Conservation (phyloP, 371 early-diverging fungal genomes). For the Mortierella sp. region DNA sequence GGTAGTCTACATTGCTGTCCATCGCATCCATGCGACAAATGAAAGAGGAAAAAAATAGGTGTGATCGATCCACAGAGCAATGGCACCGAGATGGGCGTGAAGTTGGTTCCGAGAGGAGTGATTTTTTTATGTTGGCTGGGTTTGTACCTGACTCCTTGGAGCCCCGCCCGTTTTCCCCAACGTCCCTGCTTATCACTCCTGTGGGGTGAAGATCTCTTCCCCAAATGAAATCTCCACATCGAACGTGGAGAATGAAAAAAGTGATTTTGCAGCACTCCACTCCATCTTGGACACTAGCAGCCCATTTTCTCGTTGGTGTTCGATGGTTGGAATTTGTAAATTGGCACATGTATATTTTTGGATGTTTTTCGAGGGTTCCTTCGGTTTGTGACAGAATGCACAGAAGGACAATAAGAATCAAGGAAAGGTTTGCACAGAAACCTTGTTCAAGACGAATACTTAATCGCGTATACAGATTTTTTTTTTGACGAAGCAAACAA, state of each 20-base stretch:
- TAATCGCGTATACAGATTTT: not conserved
- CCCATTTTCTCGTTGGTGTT: not conserved
- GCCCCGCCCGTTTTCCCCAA: not conserved
- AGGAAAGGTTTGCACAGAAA: not conserved
- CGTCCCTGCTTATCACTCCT: not conserved
- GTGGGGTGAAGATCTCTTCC: not conserved
- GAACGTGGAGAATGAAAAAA: not conserved
- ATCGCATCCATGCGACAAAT: not conserved
- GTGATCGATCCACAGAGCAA: not conserved
- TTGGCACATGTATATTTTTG: not conserved
- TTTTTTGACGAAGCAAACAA: not conserved
- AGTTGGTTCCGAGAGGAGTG: not conserved
- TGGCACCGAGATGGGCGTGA: not conserved
- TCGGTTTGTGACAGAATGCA: not conserved
- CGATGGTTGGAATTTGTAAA: not conserved
- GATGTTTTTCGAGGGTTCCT: not conserved
- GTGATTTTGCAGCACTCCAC: not conserved
- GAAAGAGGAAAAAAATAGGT: not conserved
- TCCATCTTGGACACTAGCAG: not conserved
- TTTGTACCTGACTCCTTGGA: not conserved
- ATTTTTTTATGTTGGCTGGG: not conserved
- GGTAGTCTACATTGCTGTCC: not conserved
- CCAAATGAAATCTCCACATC: not conserved
- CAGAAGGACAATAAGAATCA: not conserved
- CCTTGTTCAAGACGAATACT: not conserved